Evolutionary conservation across 75 land plant genomes (phyloP).

Genomic region (Sequoiadendron giganteum): DNA sequence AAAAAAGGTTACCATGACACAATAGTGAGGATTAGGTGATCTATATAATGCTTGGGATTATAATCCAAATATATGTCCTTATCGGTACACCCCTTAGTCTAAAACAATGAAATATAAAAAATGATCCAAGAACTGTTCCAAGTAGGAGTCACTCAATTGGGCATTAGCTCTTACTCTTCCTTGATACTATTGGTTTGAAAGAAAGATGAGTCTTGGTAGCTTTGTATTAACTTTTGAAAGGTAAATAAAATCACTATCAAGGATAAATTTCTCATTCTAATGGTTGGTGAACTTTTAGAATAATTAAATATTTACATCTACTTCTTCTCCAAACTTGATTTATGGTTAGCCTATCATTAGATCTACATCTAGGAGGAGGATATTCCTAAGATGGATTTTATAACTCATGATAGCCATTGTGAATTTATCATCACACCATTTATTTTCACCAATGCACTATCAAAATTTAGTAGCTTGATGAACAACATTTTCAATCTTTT

Average conservation of each 20-base stretch:
- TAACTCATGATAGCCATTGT: background rate
- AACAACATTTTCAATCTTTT: background rate
- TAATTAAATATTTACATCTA: background rate
- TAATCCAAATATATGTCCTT: background rate
- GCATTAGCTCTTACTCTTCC: background rate
- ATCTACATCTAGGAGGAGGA: constrained; percentile 1
- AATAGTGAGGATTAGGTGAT: background rate
- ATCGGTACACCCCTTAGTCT: background rate
- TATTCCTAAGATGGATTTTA: background rate
- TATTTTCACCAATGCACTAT: background rate
- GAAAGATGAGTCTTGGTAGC: background rate
- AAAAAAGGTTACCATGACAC: background rate
- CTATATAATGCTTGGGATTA: background rate
- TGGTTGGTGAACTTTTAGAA: background rate
- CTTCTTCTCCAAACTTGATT: constrained; percentile 6
- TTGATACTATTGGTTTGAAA: background rate
- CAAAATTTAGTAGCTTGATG: background rate
- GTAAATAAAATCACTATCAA: constrained; percentile 14
- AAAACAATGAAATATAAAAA: background rate
- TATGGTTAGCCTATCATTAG: background rate
- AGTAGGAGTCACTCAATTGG: background rate
- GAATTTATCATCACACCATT: background rate
- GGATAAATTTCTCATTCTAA: constrained; percentile 8
- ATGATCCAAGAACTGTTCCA: background rate
- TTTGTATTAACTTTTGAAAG: constrained; percentile 6